Evolutionary conservation across 2,329 filamentous ascomycete genomes (phyloP).

Genomic region (Ilyonectria destructans): DNA sequence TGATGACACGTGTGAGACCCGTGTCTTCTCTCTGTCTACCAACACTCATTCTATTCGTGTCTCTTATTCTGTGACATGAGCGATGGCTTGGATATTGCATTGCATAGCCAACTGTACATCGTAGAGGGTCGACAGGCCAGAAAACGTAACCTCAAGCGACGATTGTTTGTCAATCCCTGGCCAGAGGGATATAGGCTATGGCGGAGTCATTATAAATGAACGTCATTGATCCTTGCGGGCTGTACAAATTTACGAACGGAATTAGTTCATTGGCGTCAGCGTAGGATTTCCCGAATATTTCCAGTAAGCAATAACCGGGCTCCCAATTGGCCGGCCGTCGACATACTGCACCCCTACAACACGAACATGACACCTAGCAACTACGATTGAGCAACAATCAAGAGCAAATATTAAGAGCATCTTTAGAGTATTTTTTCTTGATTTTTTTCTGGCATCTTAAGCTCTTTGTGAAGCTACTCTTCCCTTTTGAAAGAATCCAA

Average conservation of each 20-base stretch:
- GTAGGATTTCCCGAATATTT: no score
- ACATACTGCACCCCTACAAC: neutral
- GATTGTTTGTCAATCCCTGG: no score
- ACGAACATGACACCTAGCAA: neutral
- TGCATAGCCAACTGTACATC: neutral
- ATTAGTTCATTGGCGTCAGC: neutral
- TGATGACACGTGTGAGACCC: conserved; percentile 45
- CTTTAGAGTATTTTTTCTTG: conserved; percentile 10
- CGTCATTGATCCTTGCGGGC: no score
- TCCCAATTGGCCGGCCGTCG: no score
- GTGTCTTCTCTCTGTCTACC: conserved; percentile 47
- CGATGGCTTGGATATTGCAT: neutral
- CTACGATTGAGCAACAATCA: neutral
- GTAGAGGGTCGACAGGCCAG: neutral
- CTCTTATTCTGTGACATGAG: neutral
- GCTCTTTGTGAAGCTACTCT: conserved; percentile 38
- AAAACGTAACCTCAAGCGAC: neutral
- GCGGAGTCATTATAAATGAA: no score
- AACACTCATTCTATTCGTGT: conserved; percentile 23
- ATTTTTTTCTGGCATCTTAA: conserved; percentile 29
- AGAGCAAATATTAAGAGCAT: neutral
- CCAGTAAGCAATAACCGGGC: neutral
- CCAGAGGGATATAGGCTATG: no score
- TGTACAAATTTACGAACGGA: no score
- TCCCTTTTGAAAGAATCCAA: conserved; percentile 41